Base-by-base conservation (phyloP, 2,329 filamentous ascomycete genomes). In the Falciphora oryzae region DNA sequence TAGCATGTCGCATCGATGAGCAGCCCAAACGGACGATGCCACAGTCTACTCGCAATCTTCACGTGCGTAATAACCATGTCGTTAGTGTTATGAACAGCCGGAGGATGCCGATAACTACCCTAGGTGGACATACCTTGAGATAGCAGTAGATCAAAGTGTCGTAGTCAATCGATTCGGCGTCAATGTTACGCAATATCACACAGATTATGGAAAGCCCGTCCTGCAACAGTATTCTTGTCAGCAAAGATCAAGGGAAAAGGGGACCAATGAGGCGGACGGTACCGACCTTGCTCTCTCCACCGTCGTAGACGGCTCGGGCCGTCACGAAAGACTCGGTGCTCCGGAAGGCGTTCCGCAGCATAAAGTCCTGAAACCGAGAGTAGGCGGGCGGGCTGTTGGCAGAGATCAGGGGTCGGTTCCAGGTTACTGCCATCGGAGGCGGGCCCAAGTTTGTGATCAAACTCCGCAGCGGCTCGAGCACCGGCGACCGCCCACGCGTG, bases 1-100 rank as follows among this genome's bases (percentile, higher is more conserved):
- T 90, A 90, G 73, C 86, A 90, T 16, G 88, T 90, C 18, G 87
- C 87, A 72, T 90, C 88, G 65, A 90, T 83, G 29, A 90, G 79
- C 6, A 90, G 76, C 0, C 86, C 86, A 68, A 90, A 90, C 0
- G 86, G 86, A 66, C 86, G 83, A 71, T 89, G 85, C 88, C 88
- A 90, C 67, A 90, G 78, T 56, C 87, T 82, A 69, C 87, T 90
- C 29, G 87, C 87, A 71, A 90, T 89, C 83, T 88, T 50, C 7
- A 22, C 8, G 38, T 68, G 25, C 57, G 11, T 4, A 50, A 50
- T 6, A 22, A 50, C 16, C 32, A 22, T 22, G 16, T 22, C 18
- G 38, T 50, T 16, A 50, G 38, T 62, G 65, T 32, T 31, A 10
- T 4, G 61, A 25, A 32, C 14, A 62, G 32, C 4, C 32, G 22